phyloP scores from a whole-genome alignment of 345 rosid species.

The Murraya paniculata region DNA sequence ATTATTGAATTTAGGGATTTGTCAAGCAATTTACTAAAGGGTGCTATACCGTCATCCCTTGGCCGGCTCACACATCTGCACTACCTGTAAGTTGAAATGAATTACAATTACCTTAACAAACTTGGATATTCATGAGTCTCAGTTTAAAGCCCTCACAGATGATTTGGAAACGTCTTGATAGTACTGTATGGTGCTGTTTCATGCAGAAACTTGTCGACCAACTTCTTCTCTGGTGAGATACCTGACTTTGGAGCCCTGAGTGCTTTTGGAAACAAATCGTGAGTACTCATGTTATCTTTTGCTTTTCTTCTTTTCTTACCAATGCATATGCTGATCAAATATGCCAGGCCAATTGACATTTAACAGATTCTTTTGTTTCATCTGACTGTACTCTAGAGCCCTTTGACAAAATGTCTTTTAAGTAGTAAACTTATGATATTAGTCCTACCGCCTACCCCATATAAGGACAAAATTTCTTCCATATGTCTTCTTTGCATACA shows the following conservation, averaged over 20 bases:
- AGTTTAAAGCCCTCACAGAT: not conserved
- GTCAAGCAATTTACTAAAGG: conserved; percentile 86
- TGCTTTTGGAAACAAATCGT: conserved; percentile 73
- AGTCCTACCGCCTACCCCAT: not conserved
- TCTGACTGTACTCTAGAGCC: not conserved
- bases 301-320: not conserved
- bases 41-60: conserved; percentile 81
- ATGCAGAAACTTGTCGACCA: conserved; percentile 77
- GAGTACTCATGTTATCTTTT: conserved; percentile 30
- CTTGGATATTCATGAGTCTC: not conserved
- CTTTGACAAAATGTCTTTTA: not conserved
- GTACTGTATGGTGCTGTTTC: conserved; percentile 10
- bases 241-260: conserved; percentile 85
- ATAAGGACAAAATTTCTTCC: not conserved
- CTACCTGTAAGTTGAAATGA: conserved; percentile 53
- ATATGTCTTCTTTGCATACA: not conserved
- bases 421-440: not conserved
- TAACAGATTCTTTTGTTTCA: not conserved
- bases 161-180: not conserved
- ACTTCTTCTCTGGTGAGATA: conserved; percentile 92
- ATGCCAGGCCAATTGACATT: not conserved
- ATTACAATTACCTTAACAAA: conserved; percentile 7
- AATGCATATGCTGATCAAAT: not conserved
- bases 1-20: conserved; percentile 58
- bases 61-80: conserved; percentile 65